Evolutionary conservation across 192 early-diverging fungal genomes (phyloP).

Genomic region (Phycomyces blakesleeanus): DNA sequence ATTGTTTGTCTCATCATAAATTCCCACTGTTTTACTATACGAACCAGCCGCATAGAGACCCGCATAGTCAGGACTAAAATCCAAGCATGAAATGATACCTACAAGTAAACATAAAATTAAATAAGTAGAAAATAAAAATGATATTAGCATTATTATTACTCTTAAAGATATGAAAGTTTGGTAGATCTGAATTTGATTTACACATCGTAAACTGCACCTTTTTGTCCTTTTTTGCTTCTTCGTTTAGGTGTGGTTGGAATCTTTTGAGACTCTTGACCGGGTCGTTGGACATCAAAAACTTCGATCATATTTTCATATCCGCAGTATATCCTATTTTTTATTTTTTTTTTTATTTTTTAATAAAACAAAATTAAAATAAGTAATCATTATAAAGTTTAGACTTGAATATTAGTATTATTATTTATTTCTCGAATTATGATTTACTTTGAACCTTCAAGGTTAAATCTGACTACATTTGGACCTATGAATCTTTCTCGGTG

Average conservation of each 20-base stretch:
- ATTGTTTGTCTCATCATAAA: slow-evolving; percentile 57
- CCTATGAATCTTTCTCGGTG: slow-evolving; percentile 62
- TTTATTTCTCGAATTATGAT: slow-evolving; percentile 6
- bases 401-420: too few species aligned
- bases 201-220: too few species aligned
- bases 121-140: too few species aligned
- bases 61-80: slow-evolving; percentile 61
- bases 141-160: too few species aligned
- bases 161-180: too few species aligned
- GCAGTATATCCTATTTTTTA: slow-evolving; percentile 69
- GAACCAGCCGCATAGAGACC: slow-evolving; percentile 73
- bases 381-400: too few species aligned
- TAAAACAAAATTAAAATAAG: not conserved
- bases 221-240: slow-evolving; percentile 68
- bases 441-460: slow-evolving; percentile 60
- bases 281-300: slow-evolving; percentile 65
- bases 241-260: slow-evolving; percentile 54
- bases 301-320: slow-evolving; percentile 67
- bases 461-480: slow-evolving; percentile 65
- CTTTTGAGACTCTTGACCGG: slow-evolving; percentile 49
- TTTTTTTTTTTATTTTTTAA: too few species aligned
- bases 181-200: too few species aligned
- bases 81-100: slow-evolving; percentile 69
- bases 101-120: too few species aligned
- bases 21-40: slow-evolving; percentile 61